These are phyloP conservation scores for Triangularia setosa DNA, from an alignment of 2,329 filamentous ascomycete species.

Conservation along the genomic window DNA sequence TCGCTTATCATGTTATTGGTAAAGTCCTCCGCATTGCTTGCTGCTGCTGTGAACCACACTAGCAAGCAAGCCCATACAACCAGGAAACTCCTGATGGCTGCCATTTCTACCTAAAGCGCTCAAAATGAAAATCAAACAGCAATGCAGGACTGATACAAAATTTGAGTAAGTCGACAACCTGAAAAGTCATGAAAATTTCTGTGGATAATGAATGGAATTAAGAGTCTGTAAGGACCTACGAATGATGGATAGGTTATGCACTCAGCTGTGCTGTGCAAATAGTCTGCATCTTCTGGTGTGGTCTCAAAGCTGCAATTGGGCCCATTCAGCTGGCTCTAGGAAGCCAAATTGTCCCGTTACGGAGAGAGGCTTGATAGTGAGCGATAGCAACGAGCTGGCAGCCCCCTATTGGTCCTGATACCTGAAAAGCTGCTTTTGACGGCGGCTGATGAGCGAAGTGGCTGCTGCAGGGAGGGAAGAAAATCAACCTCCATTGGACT, in stretches of 20 bases:
- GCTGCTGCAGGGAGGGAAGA: background rate
- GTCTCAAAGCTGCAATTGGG: background rate
- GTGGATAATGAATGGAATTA: no score
- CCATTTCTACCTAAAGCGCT: background rate
- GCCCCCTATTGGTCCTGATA: background rate
- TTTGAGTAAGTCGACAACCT: no score
- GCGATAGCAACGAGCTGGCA: background rate
- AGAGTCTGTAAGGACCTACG: no score
- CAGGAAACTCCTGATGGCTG: background rate
- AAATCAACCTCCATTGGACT: background rate
- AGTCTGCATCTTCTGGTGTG: background rate
- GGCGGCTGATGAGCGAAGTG: background rate
- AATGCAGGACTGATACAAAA: no score
- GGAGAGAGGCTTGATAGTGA: background rate
- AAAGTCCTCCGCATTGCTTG: background rate
- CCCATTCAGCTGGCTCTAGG: background rate
- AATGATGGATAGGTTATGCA: no score
- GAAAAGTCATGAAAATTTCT: no score
- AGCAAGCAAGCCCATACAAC: background rate
- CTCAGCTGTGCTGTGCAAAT: no score
- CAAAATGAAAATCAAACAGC: no score
- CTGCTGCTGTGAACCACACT: background rate
- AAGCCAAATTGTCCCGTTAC: background rate
- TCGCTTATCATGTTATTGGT: background rate
- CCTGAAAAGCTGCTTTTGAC: background rate